Conservation (phyloP, 768 basidiomycete species). For the Scleroderma citrinum region DNA sequence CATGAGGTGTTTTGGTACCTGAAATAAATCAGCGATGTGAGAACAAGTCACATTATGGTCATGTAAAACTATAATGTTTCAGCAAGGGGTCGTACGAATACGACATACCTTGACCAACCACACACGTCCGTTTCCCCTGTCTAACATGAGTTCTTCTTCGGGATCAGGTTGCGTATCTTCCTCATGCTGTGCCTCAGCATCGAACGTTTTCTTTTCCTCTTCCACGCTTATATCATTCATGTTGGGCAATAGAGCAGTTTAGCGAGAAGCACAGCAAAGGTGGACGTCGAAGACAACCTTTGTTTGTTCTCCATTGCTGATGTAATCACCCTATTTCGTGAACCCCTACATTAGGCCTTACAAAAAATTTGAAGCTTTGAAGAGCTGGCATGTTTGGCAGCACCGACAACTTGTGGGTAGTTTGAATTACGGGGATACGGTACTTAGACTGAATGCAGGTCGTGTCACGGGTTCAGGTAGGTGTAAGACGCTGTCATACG, state of each 20-base stretch:
- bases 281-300: too few species aligned
- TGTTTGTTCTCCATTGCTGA: too few species aligned
- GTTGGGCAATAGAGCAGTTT: background rate
- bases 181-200: conserved; percentile 44
- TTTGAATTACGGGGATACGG: too few species aligned
- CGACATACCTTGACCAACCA: conserved; percentile 78
- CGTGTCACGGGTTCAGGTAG: too few species aligned
- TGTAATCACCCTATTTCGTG: background rate
- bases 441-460: too few species aligned
- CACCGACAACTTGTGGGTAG: too few species aligned
- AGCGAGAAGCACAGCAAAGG: background rate
- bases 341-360: too few species aligned
- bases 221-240: conserved; percentile 36
- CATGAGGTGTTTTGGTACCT: conserved; percentile 86
- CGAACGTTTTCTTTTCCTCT: conserved; percentile 73
- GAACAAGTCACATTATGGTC: background rate
- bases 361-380: too few species aligned
- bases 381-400: too few species aligned
- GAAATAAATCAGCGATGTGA: conserved; percentile 12
- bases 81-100: background rate
- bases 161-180: conserved; percentile 71
- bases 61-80: background rate
- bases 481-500: too few species aligned
- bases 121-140: conserved; percentile 66
- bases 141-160: conserved; percentile 76